Conservation (phyloP, 2,329 filamentous ascomycete genomes). For the Diaporthe vexans region DNA sequence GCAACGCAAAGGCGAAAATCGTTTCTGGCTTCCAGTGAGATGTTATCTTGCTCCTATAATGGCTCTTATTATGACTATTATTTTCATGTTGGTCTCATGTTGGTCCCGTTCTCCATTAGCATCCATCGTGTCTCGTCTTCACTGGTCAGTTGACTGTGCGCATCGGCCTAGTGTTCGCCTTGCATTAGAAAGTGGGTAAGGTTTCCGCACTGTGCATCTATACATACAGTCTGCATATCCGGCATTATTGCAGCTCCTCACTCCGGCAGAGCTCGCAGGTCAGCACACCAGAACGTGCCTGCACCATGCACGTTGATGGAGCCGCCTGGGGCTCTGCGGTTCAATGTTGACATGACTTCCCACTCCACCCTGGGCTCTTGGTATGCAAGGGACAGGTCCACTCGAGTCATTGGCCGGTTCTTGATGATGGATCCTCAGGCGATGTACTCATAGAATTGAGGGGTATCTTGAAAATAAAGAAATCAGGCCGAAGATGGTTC, state of each 20-base stretch:
- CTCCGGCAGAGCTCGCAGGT: slow-evolving; percentile 10
- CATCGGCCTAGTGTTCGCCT: slow-evolving; percentile 21
- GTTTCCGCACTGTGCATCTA: slow-evolving; percentile 28
- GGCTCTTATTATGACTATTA: slow-evolving; percentile 32
- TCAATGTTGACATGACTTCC: slow-evolving; percentile 3
- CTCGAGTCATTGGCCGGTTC: slow-evolving; percentile 2
- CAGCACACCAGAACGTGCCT: slow-evolving; percentile 9
- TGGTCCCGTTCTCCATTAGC: slow-evolving; percentile 8
- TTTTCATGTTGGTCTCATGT: slow-evolving; percentile 17
- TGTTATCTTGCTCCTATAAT: slow-evolving; percentile 16
- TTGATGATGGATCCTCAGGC: neutral
- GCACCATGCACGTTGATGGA: slow-evolving; percentile 12
- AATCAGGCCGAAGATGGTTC: slow-evolving; percentile 1
- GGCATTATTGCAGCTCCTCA: slow-evolving; percentile 1
- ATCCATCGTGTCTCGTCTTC: slow-evolving; percentile 31
- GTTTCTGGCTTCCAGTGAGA: neutral
- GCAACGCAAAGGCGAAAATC: neutral
- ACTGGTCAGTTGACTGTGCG: slow-evolving; percentile 30
- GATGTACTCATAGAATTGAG: slow-evolving; percentile 1
- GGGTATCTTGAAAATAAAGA: slow-evolving; percentile 25
- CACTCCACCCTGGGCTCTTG: slow-evolving; percentile 7
- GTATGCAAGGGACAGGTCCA: slow-evolving; percentile 31
- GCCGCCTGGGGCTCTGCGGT: slow-evolving; percentile 2
- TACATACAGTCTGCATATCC: slow-evolving; percentile 29
- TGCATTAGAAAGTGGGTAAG: slow-evolving; percentile 37